Conservation (phyloP, 345 rosid genomes). For the Melaleuca alternifolia region DNA sequence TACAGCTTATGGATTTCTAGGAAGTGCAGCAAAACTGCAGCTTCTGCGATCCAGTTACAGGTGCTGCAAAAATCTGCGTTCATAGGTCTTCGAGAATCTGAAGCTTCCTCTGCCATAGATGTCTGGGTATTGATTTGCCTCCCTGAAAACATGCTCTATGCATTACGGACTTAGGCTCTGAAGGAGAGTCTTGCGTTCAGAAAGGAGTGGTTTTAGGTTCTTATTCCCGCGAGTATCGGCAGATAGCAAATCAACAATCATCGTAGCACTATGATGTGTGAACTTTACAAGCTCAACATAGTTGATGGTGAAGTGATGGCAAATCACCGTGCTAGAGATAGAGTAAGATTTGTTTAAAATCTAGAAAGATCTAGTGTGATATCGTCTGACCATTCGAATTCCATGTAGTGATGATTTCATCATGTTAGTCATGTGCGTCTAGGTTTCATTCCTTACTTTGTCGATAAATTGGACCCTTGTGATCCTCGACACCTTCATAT, state of each 20-base stretch:
- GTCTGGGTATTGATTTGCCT: neutral
- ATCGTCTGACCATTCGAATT: no score
- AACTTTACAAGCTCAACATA: neutral
- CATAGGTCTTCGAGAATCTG: neutral
- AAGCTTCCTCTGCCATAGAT: neutral
- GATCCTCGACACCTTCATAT: no score
- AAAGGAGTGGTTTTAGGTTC: neutral
- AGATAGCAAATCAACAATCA: neutral
- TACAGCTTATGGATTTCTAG: neutral
- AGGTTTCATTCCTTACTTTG: no score
- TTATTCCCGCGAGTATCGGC: neutral
- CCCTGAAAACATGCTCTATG: neutral
- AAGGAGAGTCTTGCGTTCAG: neutral
- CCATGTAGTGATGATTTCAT: no score
- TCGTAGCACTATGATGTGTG: neutral
- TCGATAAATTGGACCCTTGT: no score
- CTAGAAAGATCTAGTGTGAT: no score
- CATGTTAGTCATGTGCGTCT: no score
- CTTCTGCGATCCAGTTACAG: neutral
- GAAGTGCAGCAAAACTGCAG: neutral
- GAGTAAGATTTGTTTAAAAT: neutral
- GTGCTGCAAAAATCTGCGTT: neutral
- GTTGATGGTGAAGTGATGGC: neutral
- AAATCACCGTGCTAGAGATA: neutral
- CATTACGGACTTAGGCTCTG: neutral